These are phyloP conservation scores for Volvox carteri DNA, from an alignment of 163 green algal species.

Conservation along the genomic window DNA sequence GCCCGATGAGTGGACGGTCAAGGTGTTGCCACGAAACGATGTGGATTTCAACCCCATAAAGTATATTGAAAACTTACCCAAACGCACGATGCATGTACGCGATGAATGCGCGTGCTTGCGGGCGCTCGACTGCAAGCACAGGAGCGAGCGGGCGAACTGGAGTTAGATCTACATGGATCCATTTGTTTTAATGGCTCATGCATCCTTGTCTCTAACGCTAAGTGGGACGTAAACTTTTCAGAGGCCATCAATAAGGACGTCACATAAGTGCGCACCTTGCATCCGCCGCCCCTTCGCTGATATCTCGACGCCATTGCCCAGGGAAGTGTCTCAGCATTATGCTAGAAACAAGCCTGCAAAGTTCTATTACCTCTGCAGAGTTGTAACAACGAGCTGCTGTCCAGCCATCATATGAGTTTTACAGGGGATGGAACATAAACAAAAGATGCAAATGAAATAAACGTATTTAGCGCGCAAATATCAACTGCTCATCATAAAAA, in stretches of 20 bases:
- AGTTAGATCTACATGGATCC: neutral
- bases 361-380: neutral
- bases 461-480: too few relatives aligned
- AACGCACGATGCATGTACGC: neutral
- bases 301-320: neutral
- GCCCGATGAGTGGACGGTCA: neutral
- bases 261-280: neutral
- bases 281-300: neutral
- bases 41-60: neutral
- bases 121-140: slow-evolving; percentile 42
- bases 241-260: neutral
- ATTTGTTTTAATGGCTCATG: neutral
- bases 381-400: neutral
- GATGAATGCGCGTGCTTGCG: neutral
- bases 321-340: neutral
- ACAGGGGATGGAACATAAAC: too few relatives aligned
- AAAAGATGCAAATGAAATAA: too few relatives aligned
- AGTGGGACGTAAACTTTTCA: neutral
- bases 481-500: too few relatives aligned
- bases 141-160: neutral
- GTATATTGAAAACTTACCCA: neutral
- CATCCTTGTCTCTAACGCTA: neutral
- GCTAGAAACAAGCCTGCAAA: neutral
- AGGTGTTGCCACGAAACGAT: neutral
- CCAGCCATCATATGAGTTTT: neutral